Conservation (phyloP, 345 rosid species). For the Draba incana region DNA sequence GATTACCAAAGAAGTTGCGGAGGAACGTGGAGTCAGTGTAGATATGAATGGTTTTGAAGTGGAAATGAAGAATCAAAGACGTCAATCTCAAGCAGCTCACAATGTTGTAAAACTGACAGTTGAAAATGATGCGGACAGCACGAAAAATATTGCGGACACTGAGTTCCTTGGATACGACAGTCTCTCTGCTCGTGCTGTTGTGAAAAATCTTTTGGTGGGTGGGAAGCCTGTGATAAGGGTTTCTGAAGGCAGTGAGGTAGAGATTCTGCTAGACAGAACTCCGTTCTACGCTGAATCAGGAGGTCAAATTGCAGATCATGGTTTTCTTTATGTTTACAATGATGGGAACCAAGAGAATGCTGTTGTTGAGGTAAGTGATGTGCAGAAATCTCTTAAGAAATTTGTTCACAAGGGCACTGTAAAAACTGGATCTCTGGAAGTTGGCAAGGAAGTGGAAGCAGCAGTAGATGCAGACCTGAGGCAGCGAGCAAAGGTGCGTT, state of each 20-base stretch:
- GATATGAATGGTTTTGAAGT: slow-evolving; percentile 72
- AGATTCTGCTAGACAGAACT: slow-evolving; percentile 79
- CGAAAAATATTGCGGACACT: slow-evolving; percentile 61
- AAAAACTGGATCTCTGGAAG: slow-evolving; percentile 76
- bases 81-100: slow-evolving; percentile 87
- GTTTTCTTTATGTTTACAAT: slow-evolving; percentile 60
- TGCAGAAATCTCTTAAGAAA: slow-evolving; percentile 66
- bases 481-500: slow-evolving; percentile 79
- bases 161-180: slow-evolving; percentile 82
- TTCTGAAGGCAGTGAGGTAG: slow-evolving; percentile 84
- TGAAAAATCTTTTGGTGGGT: slow-evolving; percentile 71
- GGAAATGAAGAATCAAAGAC: slow-evolving; percentile 93
- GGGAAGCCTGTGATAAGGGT: slow-evolving; percentile 83
- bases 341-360: slow-evolving; percentile 53
- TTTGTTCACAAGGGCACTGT: slow-evolving; percentile 89
- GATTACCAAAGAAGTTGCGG: slow-evolving; percentile 81
- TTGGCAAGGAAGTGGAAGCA: slow-evolving; percentile 92
- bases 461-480: slow-evolving; percentile 71
- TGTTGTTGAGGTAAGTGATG: slow-evolving; percentile 86
- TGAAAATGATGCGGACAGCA: slow-evolving; percentile 57
- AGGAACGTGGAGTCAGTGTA: slow-evolving; percentile 66
- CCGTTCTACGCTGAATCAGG: slow-evolving; percentile 98
- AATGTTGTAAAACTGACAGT: slow-evolving; percentile 77
- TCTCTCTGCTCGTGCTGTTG: slow-evolving; percentile 72
- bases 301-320: slow-evolving; percentile 92